A percentile compares a stretch with the other conserved stretches of the same genome.
Evolutionary conservation across 2,329 filamentous ascomycete species (phyloP).

Genomic region (Coniochaeta sp.): DNA sequence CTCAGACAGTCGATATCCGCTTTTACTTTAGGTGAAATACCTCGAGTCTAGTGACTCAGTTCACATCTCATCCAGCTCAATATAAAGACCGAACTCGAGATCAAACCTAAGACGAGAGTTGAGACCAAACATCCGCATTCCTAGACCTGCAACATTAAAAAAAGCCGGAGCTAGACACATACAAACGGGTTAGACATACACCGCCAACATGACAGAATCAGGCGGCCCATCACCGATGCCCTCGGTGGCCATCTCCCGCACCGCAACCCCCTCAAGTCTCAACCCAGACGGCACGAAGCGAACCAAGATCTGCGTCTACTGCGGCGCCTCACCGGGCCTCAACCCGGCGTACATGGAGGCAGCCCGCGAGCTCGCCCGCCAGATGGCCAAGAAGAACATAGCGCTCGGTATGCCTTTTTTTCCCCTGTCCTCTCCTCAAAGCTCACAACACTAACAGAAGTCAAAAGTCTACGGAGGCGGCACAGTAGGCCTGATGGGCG

Average conservation of each 20-base stretch:
- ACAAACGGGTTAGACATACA: not conserved
- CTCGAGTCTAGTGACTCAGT: too few relatives aligned
- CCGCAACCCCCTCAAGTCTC: constrained; percentile 21
- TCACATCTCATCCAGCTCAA: too few relatives aligned
- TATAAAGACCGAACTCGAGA: too few relatives aligned
- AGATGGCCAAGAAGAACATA: constrained; percentile 71
- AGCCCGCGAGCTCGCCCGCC: constrained; percentile 65
- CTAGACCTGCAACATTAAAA: not conserved
- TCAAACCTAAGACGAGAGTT: too few relatives aligned
- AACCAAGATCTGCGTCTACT: constrained; percentile 87
- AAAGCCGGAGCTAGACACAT: not conserved
- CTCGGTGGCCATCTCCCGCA: constrained; percentile 21
- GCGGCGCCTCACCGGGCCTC: constrained; percentile 70
- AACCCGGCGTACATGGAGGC: constrained; percentile 70
- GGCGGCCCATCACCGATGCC: constrained; percentile 21
- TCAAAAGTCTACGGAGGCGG: constrained; percentile 81
- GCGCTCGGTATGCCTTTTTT: constrained; percentile 50
- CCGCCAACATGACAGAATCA: not conserved
- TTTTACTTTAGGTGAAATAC: too few relatives aligned
- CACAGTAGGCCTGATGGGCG: constrained; percentile 92
- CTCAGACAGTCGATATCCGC: too few relatives aligned
- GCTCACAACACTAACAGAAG: constrained; percentile 6
- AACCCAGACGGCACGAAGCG: constrained; percentile 23
- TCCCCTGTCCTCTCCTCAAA: not conserved
- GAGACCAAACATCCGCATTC: not conserved